phyloP scores from a whole-genome alignment of 1,284 basidiomycete genomes.

The Omphalotus olearius region DNA sequence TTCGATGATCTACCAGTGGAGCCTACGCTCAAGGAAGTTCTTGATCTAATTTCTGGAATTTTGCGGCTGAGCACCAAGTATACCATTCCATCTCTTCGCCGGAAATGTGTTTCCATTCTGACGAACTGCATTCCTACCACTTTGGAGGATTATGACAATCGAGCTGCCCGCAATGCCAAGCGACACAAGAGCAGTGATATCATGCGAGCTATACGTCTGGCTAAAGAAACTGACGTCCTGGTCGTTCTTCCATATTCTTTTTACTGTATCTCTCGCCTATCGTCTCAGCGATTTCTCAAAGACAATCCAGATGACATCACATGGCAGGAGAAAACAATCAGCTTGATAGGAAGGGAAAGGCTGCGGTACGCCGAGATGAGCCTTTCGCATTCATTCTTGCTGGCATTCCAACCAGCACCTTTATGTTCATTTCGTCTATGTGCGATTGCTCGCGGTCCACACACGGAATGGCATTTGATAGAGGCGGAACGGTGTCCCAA shows the following conservation, averaged over 20 bases:
- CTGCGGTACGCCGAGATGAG: conserved; percentile 35
- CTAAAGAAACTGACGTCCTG: conserved; percentile 30
- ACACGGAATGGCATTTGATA: conserved; percentile 35
- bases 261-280: conserved; percentile 37
- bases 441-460: conserved; percentile 28
- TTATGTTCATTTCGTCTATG: conserved; percentile 27
- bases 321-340: conserved; percentile 34
- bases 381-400: conserved; percentile 34
- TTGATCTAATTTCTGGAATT: conserved; percentile 33
- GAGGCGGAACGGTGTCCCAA: conserved; percentile 30
- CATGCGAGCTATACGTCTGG: conserved; percentile 34
- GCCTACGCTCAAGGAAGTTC: conserved; percentile 29
- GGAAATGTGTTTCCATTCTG: conserved; percentile 33
- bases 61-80: conserved; percentile 43
- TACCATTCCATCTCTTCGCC: conserved; percentile 33
- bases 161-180: conserved; percentile 15
- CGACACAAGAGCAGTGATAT: conserved; percentile 32
- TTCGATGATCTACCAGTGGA: conserved; percentile 27
- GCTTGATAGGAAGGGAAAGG: conserved; percentile 34
- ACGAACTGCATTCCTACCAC: conserved; percentile 31
- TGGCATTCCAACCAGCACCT: conserved; percentile 29
- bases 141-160: conserved; percentile 27
- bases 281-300: conserved; percentile 31
- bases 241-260: conserved; percentile 35
- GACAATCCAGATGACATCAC: conserved; percentile 29